Conservation (phyloP, 805 yeast species). For the Zygosaccharomyces gambellarensis region DNA sequence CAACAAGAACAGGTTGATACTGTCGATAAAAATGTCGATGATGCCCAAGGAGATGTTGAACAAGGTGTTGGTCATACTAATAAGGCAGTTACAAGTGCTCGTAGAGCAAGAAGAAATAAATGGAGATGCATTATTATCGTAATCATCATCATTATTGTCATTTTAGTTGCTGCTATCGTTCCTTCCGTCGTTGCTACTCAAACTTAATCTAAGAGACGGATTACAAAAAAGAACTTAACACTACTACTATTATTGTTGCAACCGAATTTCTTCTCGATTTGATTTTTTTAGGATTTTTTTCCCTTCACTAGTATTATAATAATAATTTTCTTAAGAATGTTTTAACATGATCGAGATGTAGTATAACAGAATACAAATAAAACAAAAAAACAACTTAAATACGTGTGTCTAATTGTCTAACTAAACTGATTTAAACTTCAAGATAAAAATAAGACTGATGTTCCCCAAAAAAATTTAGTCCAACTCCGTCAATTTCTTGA, state of each 20-base stretch:
- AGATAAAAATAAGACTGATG: slow-evolving; percentile 10
- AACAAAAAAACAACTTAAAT: background rate
- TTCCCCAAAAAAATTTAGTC: slow-evolving; percentile 33
- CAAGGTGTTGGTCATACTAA: slow-evolving; percentile 91
- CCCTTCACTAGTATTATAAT: no score
- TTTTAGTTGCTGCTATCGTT: slow-evolving; percentile 65
- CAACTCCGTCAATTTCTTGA: slow-evolving; percentile 23
- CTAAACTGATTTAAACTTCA: background rate
- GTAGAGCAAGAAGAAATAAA: slow-evolving; percentile 85
- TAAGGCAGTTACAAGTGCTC: slow-evolving; percentile 83
- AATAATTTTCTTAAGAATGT: no score
- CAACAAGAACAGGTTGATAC: slow-evolving; percentile 85
- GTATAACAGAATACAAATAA: slow-evolving; percentile 6
- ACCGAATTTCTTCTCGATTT: background rate
- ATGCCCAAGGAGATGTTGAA: slow-evolving; percentile 87
- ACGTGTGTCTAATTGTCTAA: slow-evolving; percentile 8
- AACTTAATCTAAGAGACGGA: slow-evolving; percentile 3
- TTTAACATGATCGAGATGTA: slow-evolving; percentile 9
- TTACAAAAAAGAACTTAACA: no score
- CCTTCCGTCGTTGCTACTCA: slow-evolving; percentile 35
- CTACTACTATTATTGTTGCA: background rate
- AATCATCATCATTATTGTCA: slow-evolving; percentile 52
- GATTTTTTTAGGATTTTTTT: background rate
- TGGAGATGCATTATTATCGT: slow-evolving; percentile 74
- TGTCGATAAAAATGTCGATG: slow-evolving; percentile 72